phyloP scores from a whole-genome alignment of 2,329 filamentous ascomycete genomes.

The Scedosporium boydii region DNA sequence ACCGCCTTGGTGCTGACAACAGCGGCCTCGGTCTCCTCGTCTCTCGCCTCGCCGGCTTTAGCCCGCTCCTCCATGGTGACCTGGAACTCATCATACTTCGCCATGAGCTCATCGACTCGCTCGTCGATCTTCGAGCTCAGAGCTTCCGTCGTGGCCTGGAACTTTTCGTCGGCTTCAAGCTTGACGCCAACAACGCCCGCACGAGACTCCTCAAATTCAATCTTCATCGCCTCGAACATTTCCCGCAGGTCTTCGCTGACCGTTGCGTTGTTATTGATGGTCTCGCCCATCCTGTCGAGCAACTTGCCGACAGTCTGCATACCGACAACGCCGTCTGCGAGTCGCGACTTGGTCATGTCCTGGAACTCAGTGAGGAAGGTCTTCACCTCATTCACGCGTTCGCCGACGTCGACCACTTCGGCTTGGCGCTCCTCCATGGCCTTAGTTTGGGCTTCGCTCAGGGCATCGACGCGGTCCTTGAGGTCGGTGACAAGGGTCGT shows the following conservation, averaged over 20 bases:
- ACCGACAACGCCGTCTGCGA: conserved; percentile 64
- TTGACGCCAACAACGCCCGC: conserved; percentile 71
- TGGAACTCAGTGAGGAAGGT: conserved; percentile 69
- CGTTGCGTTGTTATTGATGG: conserved; percentile 46
- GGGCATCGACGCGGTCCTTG: conserved; percentile 55
- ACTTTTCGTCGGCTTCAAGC: conserved; percentile 75
- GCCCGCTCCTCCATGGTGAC: conserved; percentile 63
- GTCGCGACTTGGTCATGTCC: conserved; percentile 62
- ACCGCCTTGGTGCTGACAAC: conserved; percentile 67
- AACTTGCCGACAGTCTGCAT: conserved; percentile 65
- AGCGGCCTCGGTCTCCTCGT: conserved; percentile 62
- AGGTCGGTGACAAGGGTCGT: conserved; percentile 61
- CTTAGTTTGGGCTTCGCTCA: conserved; percentile 66
- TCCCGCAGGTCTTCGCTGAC: conserved; percentile 58
- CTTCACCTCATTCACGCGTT: conserved; percentile 73
- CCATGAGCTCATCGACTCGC: conserved; percentile 65
- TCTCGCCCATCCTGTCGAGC: conserved; percentile 57
- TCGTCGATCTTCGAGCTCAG: conserved; percentile 50
- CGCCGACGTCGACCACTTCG: conserved; percentile 69
- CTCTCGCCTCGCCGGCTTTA: conserved; percentile 63
- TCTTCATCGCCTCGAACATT: conserved; percentile 65
- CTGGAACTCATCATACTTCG: conserved; percentile 84
- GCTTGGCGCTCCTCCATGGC: conserved; percentile 76
- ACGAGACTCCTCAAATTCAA: conserved; percentile 81
- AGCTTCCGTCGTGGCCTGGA: conserved; percentile 45